Conservation (phyloP, 2,329 filamentous ascomycete genomes). For the Purpureocillium lavendulum region DNA sequence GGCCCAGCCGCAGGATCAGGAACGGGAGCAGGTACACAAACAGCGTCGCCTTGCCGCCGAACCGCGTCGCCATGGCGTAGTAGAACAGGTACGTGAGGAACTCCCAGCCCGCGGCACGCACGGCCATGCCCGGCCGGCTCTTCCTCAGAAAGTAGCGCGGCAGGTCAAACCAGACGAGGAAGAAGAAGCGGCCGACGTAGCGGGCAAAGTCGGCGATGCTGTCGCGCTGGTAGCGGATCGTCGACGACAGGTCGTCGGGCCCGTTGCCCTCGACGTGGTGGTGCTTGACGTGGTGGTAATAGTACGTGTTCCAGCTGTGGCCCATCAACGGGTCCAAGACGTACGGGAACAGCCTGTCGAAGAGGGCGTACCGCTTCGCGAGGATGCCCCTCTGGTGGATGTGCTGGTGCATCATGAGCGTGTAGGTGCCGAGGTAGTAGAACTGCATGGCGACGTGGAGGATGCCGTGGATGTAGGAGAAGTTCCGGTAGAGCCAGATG, state of each 20-base stretch:
- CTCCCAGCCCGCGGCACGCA: slow-evolving; percentile 55
- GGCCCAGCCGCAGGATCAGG: slow-evolving; percentile 53
- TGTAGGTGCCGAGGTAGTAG: slow-evolving; percentile 66
- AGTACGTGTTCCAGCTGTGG: slow-evolving; percentile 81
- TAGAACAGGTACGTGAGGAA: slow-evolving; percentile 44
- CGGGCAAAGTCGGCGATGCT: slow-evolving; percentile 55
- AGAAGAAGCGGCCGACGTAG: slow-evolving; percentile 66
- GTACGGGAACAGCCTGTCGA: slow-evolving; percentile 65
- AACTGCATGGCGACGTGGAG: slow-evolving; percentile 57
- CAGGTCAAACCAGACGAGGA: slow-evolving; percentile 67
- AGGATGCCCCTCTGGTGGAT: slow-evolving; percentile 70
- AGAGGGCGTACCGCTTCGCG: slow-evolving; percentile 37
- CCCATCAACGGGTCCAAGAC: slow-evolving; percentile 69
- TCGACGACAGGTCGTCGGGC: slow-evolving; percentile 66
- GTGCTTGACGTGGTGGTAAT: slow-evolving; percentile 79
- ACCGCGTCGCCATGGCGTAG: slow-evolving; percentile 35
- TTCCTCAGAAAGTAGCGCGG: slow-evolving; percentile 65
- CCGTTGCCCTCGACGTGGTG: slow-evolving; percentile 79
- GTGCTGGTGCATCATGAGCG: slow-evolving; percentile 77
- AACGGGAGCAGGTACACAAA: slow-evolving; percentile 63
- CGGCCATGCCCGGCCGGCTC: slow-evolving; percentile 43
- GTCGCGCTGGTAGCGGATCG: slow-evolving; percentile 69
- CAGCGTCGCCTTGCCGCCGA: slow-evolving; percentile 47
- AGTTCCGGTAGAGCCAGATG: slow-evolving; percentile 53
- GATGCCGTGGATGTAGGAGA: slow-evolving; percentile 59